Evolutionary conservation across 306 rosid genomes (phyloP), one percentile per base, ranked within the genome.

Genomic region (Hippophae gyantsensis): DNA sequence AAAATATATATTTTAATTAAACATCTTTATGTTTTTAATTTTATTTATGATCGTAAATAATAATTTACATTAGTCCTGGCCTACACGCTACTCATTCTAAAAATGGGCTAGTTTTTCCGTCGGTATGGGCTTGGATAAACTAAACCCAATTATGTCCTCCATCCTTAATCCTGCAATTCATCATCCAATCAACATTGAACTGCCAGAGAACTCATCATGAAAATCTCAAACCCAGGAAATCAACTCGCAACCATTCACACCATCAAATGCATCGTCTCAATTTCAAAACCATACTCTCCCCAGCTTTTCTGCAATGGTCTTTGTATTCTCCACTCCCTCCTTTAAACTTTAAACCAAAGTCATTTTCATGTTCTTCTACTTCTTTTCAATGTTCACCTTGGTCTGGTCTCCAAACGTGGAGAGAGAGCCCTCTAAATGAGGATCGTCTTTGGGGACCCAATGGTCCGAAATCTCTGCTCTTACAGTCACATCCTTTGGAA

Each of bases 331-430:
- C 45, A 27, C 5, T 42, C 52, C 59, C 67, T 48, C 52, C 43
- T 43, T 60, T 26, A 13, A 46, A 52, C 66, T 62, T 76, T 66
- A 77, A 66, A 7, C 62, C 64, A 54, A 66, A 54, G 3, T 55
- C 62, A 45, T 68, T 42, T 45, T 63, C 76, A 23, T 58, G 40
- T 6, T 66, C 63, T n/a, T 61, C 70, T 12, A 43, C 64, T 18
- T 69, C 61, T 51, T 65, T 66, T 49, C 63, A 69, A 12, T 53
- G 67, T 60, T 65, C 87, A 0, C 72, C 81, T 0, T 92, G 95
- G 93, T 67, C 82, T 1, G 96, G 95, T 75, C 89, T 92, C 48
- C 56, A 72, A 57, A 57, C 79, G 13, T 92, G 98, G 98, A 81
- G 95, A 50, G 73, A 62, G 12, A 76, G 57, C 69, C 78, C 93